Evolutionary conservation across 768 basidiomycete species (phyloP), one percentile per base, ranked within the genome.

Genomic region (Postia placenta): DNA sequence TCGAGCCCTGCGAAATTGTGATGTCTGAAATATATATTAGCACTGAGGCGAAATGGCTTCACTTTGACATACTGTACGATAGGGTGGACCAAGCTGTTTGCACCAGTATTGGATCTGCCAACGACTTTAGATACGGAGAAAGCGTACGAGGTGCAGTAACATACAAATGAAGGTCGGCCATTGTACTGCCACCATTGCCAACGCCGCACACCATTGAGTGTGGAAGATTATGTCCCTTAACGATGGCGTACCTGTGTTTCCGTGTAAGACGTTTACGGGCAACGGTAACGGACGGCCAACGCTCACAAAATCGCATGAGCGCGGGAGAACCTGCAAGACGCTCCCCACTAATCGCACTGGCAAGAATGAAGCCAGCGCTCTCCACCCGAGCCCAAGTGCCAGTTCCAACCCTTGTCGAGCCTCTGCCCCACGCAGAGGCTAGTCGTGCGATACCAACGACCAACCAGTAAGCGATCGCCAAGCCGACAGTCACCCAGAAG

Each of bases 81-180:
- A 91, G 72, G 11, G 82, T 87, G 14, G 94, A 80, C 95, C 95
- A 98, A 1, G 92, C 83, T 5, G 88, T 85, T 60, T 90, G 85
- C 9, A 85, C 79, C 40, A 96, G 72, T 35, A 97, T 71, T n/a
- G 95, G 94, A 67, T 97, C 93, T 94, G 30, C 36, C 35, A 52
- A 22, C 14, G 19, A 4, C 38, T 25, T 27, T 20, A 42, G 42
- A 48, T 23, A 33, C 36, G 47, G 45, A 22, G 33, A 41, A 49
- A 55, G 23, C 27, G n/a, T 22, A 14, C 17, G 46, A 37, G 25
- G 20, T 41, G 9, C 26, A n/a, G n/a, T n/a, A 4, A 55, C 87
- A 56, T 58, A 93, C 93, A 98, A 52, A 86, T 77, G 65, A 94
- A 97, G 14, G 74, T 72, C 0, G 96, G 95, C 95, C 95, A 99